Conservation (phyloP, 208 protist genomes). For the Trypanosoma mega region DNA sequence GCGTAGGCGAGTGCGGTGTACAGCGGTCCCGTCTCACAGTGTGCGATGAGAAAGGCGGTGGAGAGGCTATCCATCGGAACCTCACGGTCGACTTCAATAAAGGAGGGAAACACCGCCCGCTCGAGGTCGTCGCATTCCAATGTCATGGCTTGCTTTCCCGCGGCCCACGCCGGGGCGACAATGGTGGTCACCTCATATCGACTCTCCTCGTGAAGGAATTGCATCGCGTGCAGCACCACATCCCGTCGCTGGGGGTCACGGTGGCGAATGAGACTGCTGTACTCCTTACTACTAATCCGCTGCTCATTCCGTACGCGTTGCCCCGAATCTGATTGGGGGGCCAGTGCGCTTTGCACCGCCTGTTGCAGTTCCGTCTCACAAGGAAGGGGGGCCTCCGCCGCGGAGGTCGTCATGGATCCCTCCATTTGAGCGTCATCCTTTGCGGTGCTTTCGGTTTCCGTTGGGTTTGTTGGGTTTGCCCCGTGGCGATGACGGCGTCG, state of each 20-base stretch:
- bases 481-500: neutral
- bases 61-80: conserved; percentile 60
- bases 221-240: conserved; percentile 44
- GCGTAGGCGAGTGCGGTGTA: conserved; percentile 79
- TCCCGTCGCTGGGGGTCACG: conserved; percentile 42
- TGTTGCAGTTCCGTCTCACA: neutral
- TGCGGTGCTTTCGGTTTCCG: too few relatives aligned
- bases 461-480: too few relatives aligned
- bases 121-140: conserved; percentile 37
- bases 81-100: conserved; percentile 70
- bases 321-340: conserved; percentile 1
- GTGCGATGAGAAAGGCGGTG: conserved; percentile 63
- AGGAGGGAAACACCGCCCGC: conserved; percentile 41
- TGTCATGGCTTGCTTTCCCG: conserved; percentile 57
- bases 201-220: conserved; percentile 59
- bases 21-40: conserved; percentile 59
- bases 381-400: conserved; percentile 1
- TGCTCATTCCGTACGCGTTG: conserved; percentile 50
- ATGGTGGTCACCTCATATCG: conserved; percentile 72
- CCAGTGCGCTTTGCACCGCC: conserved; percentile 15
- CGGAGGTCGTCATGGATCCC: neutral
- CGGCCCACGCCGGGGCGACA: conserved; percentile 50
- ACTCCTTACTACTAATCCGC: conserved; percentile 76
- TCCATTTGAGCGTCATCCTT: too few relatives aligned
- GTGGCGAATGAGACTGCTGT: conserved; percentile 58